These are phyloP conservation scores for Aspergillus fijiensis DNA, from an alignment of 2,329 filamentous ascomycete species.

Conservation along the genomic window DNA sequence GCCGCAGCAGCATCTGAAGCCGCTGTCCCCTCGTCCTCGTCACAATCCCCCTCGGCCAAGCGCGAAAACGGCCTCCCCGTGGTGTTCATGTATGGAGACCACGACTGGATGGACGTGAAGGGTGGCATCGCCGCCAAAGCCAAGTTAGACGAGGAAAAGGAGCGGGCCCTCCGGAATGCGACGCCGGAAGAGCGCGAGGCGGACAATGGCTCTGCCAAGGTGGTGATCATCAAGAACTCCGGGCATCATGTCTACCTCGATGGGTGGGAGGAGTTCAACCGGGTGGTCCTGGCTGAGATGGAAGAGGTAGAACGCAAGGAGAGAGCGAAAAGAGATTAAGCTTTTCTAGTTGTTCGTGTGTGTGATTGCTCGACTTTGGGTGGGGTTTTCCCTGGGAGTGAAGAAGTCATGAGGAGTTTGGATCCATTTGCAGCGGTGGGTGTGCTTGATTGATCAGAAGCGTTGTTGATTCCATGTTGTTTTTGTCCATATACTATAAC, in stretches of 20 bases:
- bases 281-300: constrained; percentile 66
- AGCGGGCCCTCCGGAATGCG: constrained; percentile 59
- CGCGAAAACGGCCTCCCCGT: constrained; percentile 72
- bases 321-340: constrained; percentile 15
- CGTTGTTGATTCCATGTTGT: not conserved
- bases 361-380: not conserved
- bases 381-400: too few relatives aligned
- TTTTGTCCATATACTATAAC: not conserved
- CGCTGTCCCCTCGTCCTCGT: constrained; percentile 25
- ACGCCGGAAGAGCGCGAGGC: constrained; percentile 64
- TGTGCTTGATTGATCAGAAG: not conserved
- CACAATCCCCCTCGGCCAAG: constrained; percentile 21
- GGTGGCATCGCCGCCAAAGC: constrained; percentile 79
- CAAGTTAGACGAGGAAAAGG: constrained; percentile 69
- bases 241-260: constrained; percentile 74
- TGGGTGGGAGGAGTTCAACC: constrained; percentile 68
- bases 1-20: constrained; percentile 30
- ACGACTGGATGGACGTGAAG: constrained; percentile 97
- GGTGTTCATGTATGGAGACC: constrained; percentile 93
- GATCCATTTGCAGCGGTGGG: not conserved
- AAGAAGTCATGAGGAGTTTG: too few relatives aligned
- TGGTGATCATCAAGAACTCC: constrained; percentile 71
- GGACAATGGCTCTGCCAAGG: constrained; percentile 80
- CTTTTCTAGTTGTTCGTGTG: not conserved
- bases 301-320: constrained; percentile 52